Evolutionary conservation across 805 yeast species (phyloP), one percentile per base, ranked within the genome.

Genomic region (Metschnikowia sp.): DNA sequence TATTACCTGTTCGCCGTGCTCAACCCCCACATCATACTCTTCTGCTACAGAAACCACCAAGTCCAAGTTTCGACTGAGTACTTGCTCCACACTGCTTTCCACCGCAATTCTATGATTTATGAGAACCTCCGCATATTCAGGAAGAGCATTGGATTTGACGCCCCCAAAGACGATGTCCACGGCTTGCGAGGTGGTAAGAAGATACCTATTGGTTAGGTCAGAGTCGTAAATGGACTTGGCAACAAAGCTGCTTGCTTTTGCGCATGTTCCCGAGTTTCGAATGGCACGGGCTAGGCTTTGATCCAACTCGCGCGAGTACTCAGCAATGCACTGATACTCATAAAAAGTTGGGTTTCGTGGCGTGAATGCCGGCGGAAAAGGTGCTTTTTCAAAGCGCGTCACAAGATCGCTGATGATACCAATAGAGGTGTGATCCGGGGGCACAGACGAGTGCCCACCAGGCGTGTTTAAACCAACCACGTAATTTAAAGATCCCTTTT

Each of bases 371-470:
- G 83, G 70, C 18, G 64, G 59, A 57, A 70, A 83, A 6, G 83
- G 83, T 47, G 77, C 74, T 8, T 63, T 61, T 62, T 88, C 96
- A 39, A 87, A 68, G 15, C 63, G 55, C 6, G 69, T 62, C 12
- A 83, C 70, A 44, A 87, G 68, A 47, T 83, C 81, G 5, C 88
- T 72, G 39, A 83, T 69, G 32, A 87, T 76, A 9, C 95, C 96
- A 66, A 88, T 86, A 2, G 84, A 75, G 5, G 94, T 86, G 59
- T 88, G 94, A 39, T 79, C 83, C 2, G 91, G 92, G 9, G 95
- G 92, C 12, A 76, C 63, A 6, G 91, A 84, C 1, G 91, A 81
- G 60, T 86, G 95, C 8, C 95, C 96, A 32, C 95, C 94, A 11
- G 82, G 80, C 7, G 86, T 82, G 18, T 67, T 66, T 32, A 86